These are phyloP conservation scores for Stachybotrys elegans DNA, from an alignment of 2,329 filamentous ascomycete genomes.

Conservation along the genomic window DNA sequence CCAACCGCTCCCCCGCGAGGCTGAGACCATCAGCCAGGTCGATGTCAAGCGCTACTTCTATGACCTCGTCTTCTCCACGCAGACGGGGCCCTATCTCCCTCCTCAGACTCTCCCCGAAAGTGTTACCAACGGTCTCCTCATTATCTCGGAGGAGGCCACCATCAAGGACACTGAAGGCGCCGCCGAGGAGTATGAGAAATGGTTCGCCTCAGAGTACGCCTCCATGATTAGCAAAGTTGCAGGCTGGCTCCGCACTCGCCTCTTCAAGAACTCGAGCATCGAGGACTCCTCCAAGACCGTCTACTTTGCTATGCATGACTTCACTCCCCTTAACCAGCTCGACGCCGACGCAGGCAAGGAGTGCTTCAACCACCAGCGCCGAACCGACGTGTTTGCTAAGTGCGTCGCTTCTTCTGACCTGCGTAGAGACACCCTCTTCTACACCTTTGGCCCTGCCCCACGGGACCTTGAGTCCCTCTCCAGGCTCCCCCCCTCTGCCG, in stretches of 20 bases:
- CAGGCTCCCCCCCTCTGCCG: constrained; percentile 37
- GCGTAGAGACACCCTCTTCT: constrained; percentile 66
- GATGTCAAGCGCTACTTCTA: constrained; percentile 68
- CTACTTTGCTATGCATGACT: constrained; percentile 69
- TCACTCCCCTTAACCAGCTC: constrained; percentile 60
- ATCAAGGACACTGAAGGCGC: constrained; percentile 46
- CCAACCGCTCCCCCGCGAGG: constrained; percentile 50
- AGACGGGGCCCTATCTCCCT: constrained; percentile 51
- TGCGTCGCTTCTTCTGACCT: constrained; percentile 53
- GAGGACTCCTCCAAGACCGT: constrained; percentile 47
- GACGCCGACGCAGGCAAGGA: constrained; percentile 59
- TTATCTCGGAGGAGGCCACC: constrained; percentile 57
- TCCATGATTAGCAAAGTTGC: constrained; percentile 67
- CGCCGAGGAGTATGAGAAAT: constrained; percentile 53
- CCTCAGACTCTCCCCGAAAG: constrained; percentile 56
- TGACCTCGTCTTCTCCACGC: constrained; percentile 55
- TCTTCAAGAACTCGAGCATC: constrained; percentile 63
- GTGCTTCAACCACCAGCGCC: constrained; percentile 58
- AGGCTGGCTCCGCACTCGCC: constrained; percentile 71
- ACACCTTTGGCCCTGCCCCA: constrained; percentile 72
- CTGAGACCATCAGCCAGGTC: constrained; percentile 48
- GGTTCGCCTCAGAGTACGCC: constrained; percentile 73
- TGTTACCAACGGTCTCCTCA: constrained; percentile 53
- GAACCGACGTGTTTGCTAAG: constrained; percentile 51
- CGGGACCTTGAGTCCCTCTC: constrained; percentile 60